Base-by-base conservation (phyloP, 1,284 basidiomycete genomes). In the Pyrrhoderma noxium region DNA sequence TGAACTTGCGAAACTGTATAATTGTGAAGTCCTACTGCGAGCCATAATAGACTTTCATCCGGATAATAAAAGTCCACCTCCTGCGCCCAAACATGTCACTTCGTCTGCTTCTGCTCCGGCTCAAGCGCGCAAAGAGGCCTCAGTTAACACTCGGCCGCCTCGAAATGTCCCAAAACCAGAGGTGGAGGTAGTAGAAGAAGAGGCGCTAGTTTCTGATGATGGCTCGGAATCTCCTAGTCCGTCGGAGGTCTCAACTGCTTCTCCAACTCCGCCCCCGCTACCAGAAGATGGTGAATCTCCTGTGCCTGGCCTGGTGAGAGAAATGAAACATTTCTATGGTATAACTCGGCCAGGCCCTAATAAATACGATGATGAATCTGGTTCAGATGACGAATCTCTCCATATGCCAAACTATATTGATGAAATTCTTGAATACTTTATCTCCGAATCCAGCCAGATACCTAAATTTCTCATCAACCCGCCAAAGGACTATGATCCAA, bases 371-470 rank as follows among this genome's bases (percentile, higher is more conserved):
- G 22, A 11, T 11, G 49, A 43, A 9, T 48, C 54, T 7, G 56
- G 59, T 14, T 69, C 66, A 37, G 79, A 75, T 19, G 55, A 52
- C 44, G 70, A 68, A 8, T 77, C 77, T 51, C 76, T 75, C 53
- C 64, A 64, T 41, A 77, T 80, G 57, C 68, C 74, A 19, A 72
- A 79, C 47, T 99, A 99, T 64, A 93, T 88, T 41, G 94, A 98
- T 67, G 89, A 94, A 65, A 94, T 99, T 56, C 76, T 99, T 59
- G 95, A 99, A 72, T 99, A 98, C 70, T 99, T 99, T 68, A 94
- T 99, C 60, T 97, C 95, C 42, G 96, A 99, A 68, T 90, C 93
- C 39, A 91, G 90, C 58, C 89, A 94, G 63, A 85, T 97, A 37
- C 96, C 96, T 3, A 74, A 81, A 21, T 76, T 98, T 52, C 82